phyloP scores from a whole-genome alignment of 2,329 filamentous ascomycete genomes.

The Nemania sp. region DNA sequence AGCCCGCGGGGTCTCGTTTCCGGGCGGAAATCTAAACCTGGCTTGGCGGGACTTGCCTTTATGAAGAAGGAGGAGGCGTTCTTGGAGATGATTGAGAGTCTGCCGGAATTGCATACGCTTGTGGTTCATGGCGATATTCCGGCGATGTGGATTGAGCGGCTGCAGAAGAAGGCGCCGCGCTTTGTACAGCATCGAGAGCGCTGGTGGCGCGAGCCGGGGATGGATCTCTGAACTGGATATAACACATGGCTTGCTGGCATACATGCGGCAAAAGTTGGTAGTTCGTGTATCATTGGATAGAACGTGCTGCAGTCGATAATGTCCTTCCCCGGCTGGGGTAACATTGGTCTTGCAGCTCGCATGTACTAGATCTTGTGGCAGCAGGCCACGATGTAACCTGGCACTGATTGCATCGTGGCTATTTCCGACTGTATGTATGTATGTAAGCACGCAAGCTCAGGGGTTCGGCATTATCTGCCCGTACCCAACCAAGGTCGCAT shows the following conservation, averaged over 20 bases:
- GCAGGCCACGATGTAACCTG: too few relatives aligned
- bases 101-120: slow-evolving; percentile 26
- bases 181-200: slow-evolving; percentile 26
- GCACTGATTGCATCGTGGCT: too few relatives aligned
- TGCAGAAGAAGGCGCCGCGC: slow-evolving; percentile 20
- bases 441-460: too few relatives aligned
- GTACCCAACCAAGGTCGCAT: too few relatives aligned
- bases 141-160: slow-evolving; percentile 23
- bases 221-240: slow-evolving; percentile 7
- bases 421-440: too few relatives aligned
- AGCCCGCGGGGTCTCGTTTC: slow-evolving; percentile 31
- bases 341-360: too few relatives aligned
- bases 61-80: slow-evolving; percentile 35
- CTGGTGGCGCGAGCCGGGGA: slow-evolving; percentile 35
- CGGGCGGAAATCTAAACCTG: neutral
- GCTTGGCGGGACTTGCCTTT: slow-evolving; percentile 23
- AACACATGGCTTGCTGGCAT: too few relatives aligned
- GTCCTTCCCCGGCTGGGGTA: too few relatives aligned
- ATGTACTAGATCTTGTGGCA: too few relatives aligned
- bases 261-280: too few relatives aligned
- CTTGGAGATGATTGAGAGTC: slow-evolving; percentile 22
- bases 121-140: slow-evolving; percentile 32
- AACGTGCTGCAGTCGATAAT: too few relatives aligned
- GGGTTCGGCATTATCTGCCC: too few relatives aligned
- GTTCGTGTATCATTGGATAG: neutral